Base-by-base conservation (phyloP, 2,329 filamentous ascomycete species). In the Penicillium sp. region DNA sequence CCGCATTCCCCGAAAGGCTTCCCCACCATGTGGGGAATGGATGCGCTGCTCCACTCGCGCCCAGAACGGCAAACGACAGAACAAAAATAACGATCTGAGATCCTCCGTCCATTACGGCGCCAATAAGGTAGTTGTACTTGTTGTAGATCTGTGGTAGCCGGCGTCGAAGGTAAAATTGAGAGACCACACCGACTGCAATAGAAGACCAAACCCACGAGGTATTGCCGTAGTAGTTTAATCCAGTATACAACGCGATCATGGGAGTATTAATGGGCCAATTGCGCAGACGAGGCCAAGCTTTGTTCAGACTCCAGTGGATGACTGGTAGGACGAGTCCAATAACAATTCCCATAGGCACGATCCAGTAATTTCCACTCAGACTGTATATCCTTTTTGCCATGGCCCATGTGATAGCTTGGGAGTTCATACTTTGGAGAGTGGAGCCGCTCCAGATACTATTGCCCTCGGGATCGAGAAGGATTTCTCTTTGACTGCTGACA, bases 301-400 rank as follows among this genome's bases (percentile, higher is more conserved):
- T 59, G n/a, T 52, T 59, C 9, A 65, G 12, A 1, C 44, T 49
- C 57, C 78, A 75, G 53, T 84, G 81, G 0, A 78, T 2, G 0
- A 72, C 57, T 0, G 83, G 80, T 0, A 77, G 9, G 1, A 55
- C 77, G 0, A 73, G 74, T 3, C 82, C 82, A 15, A 85, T 71
- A 2, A 73, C 69, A 1, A 85, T 57, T 4, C 81, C 82, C 1
- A 82, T 59, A 4, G 81, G 80, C 0, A 83, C 79, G 35, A 80
- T 69, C 3, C 71, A 59, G 56, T 82, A 83, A 7, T 64, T 61
- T 0, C 63, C 67, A 6, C 77, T 77, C 1, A 67, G 49, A 49
- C 73, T 76, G 71, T 83, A 84, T 0, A 84, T 72, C 23, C 83
- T 77, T 20, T 76, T 72, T 8, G 82, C 80, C 12, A 84, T 62